Conservation (phyloP, 495 filamentous ascomycete species). For the Podospora pseudocomata region DNA sequence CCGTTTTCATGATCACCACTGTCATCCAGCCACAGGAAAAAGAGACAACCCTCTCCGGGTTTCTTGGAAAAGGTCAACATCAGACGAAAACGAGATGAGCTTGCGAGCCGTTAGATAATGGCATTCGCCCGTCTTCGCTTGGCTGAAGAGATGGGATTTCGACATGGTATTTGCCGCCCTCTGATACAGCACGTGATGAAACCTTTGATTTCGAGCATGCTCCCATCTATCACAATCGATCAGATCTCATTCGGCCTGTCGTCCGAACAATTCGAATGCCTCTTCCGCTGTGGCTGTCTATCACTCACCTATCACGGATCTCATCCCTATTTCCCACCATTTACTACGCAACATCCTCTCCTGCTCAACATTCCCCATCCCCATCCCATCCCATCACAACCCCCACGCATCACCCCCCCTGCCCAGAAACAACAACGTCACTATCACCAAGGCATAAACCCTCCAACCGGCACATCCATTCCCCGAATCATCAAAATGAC, state of each 20-base stretch:
- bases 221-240: not conserved
- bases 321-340: not conserved
- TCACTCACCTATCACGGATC: not conserved
- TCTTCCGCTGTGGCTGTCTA: not conserved
- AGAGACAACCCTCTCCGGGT: constrained; percentile 17
- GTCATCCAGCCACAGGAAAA: not conserved
- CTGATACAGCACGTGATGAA: not conserved
- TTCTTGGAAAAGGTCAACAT: constrained; percentile 13
- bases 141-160: not conserved
- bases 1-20: constrained; percentile 1
- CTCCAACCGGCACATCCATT: not conserved
- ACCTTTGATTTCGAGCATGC: not conserved
- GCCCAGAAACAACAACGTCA: not conserved
- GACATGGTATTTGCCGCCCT: not conserved
- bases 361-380: not conserved
- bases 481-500: constrained; percentile 8
- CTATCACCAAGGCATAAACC: not conserved
- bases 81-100: constrained; percentile 24
- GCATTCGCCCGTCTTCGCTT: no score
- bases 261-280: not conserved
- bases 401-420: not conserved
- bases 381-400: not conserved
- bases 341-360: not conserved
- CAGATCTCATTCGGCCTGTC: not conserved
- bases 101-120: not conserved